Conservation (phyloP, 1,139 yeast genomes). For the Blastobotrys persicus region DNA sequence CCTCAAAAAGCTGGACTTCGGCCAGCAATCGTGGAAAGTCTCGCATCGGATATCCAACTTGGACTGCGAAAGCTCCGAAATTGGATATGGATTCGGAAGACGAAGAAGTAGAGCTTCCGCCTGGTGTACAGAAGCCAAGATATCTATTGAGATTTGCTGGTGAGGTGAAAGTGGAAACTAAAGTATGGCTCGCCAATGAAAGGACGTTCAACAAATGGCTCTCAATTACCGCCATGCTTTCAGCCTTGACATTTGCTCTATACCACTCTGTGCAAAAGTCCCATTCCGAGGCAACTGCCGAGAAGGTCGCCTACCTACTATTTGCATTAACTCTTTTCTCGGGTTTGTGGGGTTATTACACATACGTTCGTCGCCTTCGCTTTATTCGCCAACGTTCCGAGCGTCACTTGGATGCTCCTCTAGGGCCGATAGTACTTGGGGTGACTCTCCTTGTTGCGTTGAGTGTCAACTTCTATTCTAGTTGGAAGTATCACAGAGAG, state of each 20-base stretch:
- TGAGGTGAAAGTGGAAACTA: slow-evolving; percentile 90
- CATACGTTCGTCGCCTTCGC: slow-evolving; percentile 66
- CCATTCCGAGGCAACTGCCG: slow-evolving; percentile 38
- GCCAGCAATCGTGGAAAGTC: neutral
- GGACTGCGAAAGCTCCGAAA: slow-evolving; percentile 27
- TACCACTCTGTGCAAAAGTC: slow-evolving; percentile 75
- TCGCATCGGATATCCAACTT: slow-evolving; percentile 21
- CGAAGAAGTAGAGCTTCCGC: slow-evolving; percentile 79
- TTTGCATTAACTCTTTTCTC: slow-evolving; percentile 78
- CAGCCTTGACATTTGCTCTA: slow-evolving; percentile 83
- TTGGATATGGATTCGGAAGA: slow-evolving; percentile 84
- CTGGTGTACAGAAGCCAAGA: slow-evolving; percentile 83
- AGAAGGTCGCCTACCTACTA: slow-evolving; percentile 68
- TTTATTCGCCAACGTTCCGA: slow-evolving; percentile 81
- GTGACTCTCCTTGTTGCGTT: slow-evolving; percentile 65
- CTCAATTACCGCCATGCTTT: slow-evolving; percentile 80
- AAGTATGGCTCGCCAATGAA: slow-evolving; percentile 98
- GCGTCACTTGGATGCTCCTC: slow-evolving; percentile 79
- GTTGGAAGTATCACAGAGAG: slow-evolving; percentile 7
- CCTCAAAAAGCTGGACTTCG: slow-evolving; percentile 3
- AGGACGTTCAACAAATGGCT: slow-evolving; percentile 96
- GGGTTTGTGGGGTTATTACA: slow-evolving; percentile 85
- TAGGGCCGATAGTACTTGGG: slow-evolving; percentile 84
- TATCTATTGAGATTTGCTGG: slow-evolving; percentile 82
- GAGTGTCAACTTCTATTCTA: slow-evolving; percentile 55